Conservation (phyloP, 106 monocot genomes). For the Dioscorea zingiberensis region DNA sequence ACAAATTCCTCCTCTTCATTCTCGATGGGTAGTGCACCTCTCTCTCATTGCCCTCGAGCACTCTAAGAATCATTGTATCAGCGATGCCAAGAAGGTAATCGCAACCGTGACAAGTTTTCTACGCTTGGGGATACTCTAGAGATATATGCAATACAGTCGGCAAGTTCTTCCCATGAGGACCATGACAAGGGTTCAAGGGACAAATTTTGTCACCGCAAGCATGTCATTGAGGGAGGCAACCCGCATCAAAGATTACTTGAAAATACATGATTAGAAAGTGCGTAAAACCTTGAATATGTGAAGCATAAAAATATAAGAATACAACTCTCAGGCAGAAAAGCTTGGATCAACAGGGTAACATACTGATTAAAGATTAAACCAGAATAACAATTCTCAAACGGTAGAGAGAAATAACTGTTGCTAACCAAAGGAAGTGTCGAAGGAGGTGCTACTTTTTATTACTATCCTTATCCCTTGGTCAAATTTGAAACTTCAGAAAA, state of each 20-base stretch:
- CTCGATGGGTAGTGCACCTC: constrained; percentile 41
- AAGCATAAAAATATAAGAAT: background rate
- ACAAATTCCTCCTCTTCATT: constrained; percentile 80
- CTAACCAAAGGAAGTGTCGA: no score
- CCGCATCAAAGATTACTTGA: constrained; percentile 28
- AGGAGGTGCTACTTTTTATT: no score
- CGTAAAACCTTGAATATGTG: no score
- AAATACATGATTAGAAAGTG: no score
- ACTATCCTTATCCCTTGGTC: no score
- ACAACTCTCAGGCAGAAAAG: background rate
- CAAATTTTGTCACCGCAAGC: constrained; percentile 72
- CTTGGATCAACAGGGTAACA: no score
- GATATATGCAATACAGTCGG: constrained; percentile 69
- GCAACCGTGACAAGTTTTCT: constrained; percentile 72
- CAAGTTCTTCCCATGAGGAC: constrained; percentile 69
- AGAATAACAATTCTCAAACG: no score
- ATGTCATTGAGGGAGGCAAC: constrained; percentile 71
- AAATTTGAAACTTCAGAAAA: no score
- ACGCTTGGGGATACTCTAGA: constrained; percentile 82
- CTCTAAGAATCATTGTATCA: constrained; percentile 48
- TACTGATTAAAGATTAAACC: no score
- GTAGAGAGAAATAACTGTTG: no score
- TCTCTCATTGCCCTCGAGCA: constrained; percentile 51
- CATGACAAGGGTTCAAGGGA: constrained; percentile 67
- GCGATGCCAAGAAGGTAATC: constrained; percentile 71